Evolutionary conservation across 1,284 basidiomycete genomes (phyloP).

Genomic region (Farysia itapuensis): DNA sequence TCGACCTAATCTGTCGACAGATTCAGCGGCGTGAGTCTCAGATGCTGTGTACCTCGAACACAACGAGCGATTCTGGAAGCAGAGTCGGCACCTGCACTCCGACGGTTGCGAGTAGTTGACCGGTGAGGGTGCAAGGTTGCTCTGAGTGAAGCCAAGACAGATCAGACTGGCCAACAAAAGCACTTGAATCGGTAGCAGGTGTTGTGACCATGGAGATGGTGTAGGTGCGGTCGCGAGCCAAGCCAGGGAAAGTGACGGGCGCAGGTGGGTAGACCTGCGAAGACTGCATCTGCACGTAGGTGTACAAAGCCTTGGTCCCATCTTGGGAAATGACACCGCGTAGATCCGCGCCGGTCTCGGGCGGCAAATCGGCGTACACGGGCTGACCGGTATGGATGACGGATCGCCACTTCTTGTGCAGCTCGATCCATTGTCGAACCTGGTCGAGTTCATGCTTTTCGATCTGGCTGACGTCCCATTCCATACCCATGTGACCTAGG

Average conservation of each 20-base stretch:
- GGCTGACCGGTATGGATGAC: slow-evolving; percentile 1
- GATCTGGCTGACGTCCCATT: slow-evolving; percentile 1
- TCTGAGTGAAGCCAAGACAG: neutral
- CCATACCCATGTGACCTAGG: slow-evolving; percentile 1
- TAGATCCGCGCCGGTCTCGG: neutral
- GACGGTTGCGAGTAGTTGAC: neutral
- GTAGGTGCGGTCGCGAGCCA: neutral
- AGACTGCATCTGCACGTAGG: slow-evolving; percentile 1
- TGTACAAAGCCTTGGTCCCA: neutral
- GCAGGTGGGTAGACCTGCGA: neutral
- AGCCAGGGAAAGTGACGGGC: neutral
- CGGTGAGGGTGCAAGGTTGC: neutral
- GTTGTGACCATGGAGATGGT: neutral
- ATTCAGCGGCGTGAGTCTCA: too few relatives aligned
- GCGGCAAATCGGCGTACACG: neutral
- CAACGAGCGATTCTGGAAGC: neutral
- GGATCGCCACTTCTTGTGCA: slow-evolving; percentile 6
- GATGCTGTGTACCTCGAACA: too few relatives aligned
- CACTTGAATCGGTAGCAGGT: neutral
- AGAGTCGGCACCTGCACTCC: neutral
- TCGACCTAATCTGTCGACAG: too few relatives aligned
- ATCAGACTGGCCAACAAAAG: neutral
- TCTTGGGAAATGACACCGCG: slow-evolving; percentile 2
- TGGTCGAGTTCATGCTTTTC: neutral
- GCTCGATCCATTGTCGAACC: slow-evolving; percentile 1